Evolutionary conservation across 2,329 filamentous ascomycete genomes (phyloP).

Genomic region (Aspergillus hortae): DNA sequence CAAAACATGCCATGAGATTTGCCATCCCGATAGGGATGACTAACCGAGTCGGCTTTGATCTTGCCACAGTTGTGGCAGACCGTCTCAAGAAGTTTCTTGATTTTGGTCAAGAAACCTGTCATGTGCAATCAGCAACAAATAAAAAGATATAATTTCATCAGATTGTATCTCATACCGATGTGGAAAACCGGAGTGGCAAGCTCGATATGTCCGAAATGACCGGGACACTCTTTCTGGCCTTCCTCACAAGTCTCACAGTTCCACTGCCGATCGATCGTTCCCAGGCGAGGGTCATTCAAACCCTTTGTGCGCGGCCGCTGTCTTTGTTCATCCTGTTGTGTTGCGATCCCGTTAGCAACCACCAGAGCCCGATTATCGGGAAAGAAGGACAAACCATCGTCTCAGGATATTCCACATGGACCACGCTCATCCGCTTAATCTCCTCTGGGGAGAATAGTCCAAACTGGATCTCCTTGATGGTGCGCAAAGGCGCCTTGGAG

Average conservation of each 20-base stretch:
- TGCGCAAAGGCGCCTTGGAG: constrained; percentile 93
- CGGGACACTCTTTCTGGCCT: constrained; percentile 91
- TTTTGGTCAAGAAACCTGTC: constrained; percentile 90
- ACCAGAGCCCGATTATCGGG: constrained; percentile 5
- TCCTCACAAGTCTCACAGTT: constrained; percentile 96
- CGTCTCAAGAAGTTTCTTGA: constrained; percentile 98
- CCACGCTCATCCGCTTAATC: constrained; percentile 98
- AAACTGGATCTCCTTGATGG: constrained; percentile 98
- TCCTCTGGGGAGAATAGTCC: constrained; percentile 96
- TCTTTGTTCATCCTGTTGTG: constrained; percentile 72
- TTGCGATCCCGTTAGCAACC: constrained; percentile 14
- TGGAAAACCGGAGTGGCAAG: constrained; percentile 95
- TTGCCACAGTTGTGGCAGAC: constrained; percentile 99
- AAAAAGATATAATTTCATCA: not conserved
- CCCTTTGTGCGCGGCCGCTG: constrained; percentile 86
- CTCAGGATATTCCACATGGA: constrained; percentile 95
- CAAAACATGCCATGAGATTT: constrained; percentile 48
- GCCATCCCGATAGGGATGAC: constrained; percentile 63
- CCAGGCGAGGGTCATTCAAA: constrained; percentile 91
- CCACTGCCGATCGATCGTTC: constrained; percentile 92
- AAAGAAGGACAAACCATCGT: constrained; percentile 65
- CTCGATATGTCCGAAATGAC: constrained; percentile 98
- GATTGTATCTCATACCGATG: constrained; percentile 49
- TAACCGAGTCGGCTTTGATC: constrained; percentile 96
- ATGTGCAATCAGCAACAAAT: constrained; percentile 25